These are phyloP conservation scores for Aspergillus bertholletiae DNA, from an alignment of 495 filamentous ascomycete species.

Conservation along the genomic window DNA sequence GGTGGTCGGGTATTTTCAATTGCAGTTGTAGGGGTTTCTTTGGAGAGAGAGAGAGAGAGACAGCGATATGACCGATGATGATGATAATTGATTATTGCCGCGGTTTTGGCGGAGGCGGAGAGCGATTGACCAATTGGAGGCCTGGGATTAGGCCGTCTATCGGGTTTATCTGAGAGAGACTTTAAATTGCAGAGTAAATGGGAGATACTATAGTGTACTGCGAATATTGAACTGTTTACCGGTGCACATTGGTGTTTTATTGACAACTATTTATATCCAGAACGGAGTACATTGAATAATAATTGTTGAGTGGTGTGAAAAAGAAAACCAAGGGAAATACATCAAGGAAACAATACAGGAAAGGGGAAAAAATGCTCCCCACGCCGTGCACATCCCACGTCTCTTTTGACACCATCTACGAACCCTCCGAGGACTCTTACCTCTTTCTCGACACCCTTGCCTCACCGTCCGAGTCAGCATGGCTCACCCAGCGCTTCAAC, in stretches of 20 bases:
- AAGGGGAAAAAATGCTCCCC: constrained; percentile 64
- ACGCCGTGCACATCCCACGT: constrained; percentile 92
- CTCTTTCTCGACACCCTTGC: constrained; percentile 92
- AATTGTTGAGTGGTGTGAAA: too few species aligned
- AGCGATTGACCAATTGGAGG: neutral
- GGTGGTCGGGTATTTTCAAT: too few species aligned
- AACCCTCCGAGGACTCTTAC: constrained; percentile 92
- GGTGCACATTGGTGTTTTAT: too few species aligned
- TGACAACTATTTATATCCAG: too few species aligned
- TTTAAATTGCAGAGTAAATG: neutral
- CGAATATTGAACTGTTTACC: too few species aligned
- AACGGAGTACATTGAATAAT: too few species aligned
- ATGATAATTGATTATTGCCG: neutral
- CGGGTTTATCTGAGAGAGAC: neutral
- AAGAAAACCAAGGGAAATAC: too few species aligned
- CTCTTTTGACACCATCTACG: constrained; percentile 79
- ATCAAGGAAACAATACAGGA: constrained; percentile 1
- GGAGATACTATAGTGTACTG: too few species aligned
- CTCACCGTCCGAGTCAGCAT: constrained; percentile 63
- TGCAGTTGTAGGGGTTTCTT: too few species aligned
- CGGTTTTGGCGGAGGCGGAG: constrained; percentile 24
- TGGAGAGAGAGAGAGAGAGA: too few species aligned
- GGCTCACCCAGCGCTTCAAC: constrained; percentile 59
- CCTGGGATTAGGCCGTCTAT: neutral
- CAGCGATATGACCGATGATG: neutral